These are phyloP conservation scores for Chlorociboria aeruginascens DNA, from an alignment of 495 filamentous ascomycete species.

Conservation along the genomic window DNA sequence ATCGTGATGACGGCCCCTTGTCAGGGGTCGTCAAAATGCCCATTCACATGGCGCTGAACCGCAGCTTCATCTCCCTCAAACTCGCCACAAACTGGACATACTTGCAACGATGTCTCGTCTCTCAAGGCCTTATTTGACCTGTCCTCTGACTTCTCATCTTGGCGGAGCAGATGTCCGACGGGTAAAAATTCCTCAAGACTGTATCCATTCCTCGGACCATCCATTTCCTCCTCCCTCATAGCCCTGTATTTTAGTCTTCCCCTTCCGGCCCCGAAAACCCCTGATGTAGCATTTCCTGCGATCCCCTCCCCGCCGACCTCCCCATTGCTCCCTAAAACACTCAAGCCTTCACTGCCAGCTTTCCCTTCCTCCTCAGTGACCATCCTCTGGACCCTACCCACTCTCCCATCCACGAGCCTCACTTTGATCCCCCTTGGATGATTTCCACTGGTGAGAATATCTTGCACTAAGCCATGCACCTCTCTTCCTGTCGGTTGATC, in stretches of 20 bases:
- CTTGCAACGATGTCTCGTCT: slow-evolving; percentile 17
- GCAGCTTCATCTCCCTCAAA: slow-evolving; percentile 50
- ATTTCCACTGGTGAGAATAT: slow-evolving; percentile 54
- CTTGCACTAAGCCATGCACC: slow-evolving; percentile 45
- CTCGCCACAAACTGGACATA: slow-evolving; percentile 45
- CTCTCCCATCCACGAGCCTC: slow-evolving; percentile 49
- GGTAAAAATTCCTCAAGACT: neutral
- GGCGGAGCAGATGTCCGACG: neutral
- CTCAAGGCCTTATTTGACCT: no score
- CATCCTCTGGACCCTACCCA: slow-evolving; percentile 56
- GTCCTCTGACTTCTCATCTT: neutral
- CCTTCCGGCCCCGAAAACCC: slow-evolving; percentile 15
- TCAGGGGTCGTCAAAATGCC: slow-evolving; percentile 30
- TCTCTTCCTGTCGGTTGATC: slow-evolving; percentile 61
- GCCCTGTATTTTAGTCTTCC: neutral
- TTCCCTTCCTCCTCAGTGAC: slow-evolving; percentile 16
- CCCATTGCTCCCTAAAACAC: slow-evolving; percentile 13
- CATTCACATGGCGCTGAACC: slow-evolving; percentile 45
- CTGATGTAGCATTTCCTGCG: slow-evolving; percentile 12
- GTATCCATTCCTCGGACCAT: slow-evolving; percentile 3
- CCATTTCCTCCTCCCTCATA: slow-evolving; percentile 1
- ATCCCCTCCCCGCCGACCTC: neutral
- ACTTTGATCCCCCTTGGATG: slow-evolving; percentile 73
- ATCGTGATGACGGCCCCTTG: no score
- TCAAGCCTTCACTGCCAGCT: slow-evolving; percentile 11